These are phyloP conservation scores for Pleurotus cornucopiae DNA, from an alignment of 768 basidiomycete species.

Conservation along the genomic window DNA sequence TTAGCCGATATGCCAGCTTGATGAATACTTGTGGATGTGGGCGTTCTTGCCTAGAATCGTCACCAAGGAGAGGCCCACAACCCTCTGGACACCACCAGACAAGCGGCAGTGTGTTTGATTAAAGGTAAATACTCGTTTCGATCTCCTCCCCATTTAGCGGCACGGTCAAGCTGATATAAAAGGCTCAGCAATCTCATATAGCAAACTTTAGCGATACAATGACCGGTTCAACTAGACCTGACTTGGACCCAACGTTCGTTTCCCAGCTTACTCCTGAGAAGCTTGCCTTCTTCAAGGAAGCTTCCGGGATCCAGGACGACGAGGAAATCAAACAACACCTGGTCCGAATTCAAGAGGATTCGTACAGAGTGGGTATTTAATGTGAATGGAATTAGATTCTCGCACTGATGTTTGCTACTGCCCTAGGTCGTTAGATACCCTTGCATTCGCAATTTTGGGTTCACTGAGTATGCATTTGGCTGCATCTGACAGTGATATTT, in stretches of 20 bases:
- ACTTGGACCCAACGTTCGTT: background rate
- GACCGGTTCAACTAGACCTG: background rate
- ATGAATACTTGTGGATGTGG: too few species aligned
- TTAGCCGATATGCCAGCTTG: too few species aligned
- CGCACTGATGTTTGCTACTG: background rate
- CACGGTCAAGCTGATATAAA: too few species aligned
- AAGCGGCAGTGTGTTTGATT: too few species aligned
- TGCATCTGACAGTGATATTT: background rate
- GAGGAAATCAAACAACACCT: constrained; percentile 18
- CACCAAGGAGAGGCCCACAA: too few species aligned
- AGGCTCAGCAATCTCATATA: too few species aligned
- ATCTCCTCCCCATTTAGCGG: too few species aligned
- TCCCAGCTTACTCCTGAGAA: constrained; percentile 7
- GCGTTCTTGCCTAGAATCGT: too few species aligned
- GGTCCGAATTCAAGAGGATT: constrained; percentile 11
- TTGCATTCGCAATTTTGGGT: constrained; percentile 32
- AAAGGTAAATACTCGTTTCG: too few species aligned
- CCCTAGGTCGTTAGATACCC: constrained; percentile 30
- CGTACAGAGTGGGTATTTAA: constrained; percentile 12
- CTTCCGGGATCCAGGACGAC: constrained; percentile 17
- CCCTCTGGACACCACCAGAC: too few species aligned
- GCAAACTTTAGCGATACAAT: too few species aligned
- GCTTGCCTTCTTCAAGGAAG: constrained; percentile 14
- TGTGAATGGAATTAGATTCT: background rate
- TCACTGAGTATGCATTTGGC: constrained; percentile 22